Conservation (phyloP, 805 yeast species). For the Candida tammaniensis region DNA sequence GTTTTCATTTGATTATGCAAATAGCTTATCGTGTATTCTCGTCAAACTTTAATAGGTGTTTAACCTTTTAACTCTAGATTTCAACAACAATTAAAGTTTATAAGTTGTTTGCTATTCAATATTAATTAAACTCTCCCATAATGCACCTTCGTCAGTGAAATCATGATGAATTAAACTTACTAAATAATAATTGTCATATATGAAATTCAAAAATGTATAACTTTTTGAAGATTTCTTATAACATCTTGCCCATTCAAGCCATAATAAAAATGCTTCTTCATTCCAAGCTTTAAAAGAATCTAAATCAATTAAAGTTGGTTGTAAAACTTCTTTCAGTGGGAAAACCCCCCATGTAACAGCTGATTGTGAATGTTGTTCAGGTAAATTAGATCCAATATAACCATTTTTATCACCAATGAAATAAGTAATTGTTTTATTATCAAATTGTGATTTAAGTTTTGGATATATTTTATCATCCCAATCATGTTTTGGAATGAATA, state of each 20-base stretch:
- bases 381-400: constrained; percentile 58
- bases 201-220: constrained; percentile 56
- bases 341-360: constrained; percentile 99
- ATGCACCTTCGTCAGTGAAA: constrained; percentile 63
- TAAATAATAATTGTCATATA: constrained; percentile 64
- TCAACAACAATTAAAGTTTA: constrained; percentile 12
- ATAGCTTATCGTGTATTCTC: background rate
- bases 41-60: background rate
- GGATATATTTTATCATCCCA: constrained; percentile 63
- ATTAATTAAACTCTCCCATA: constrained; percentile 65
- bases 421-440: constrained; percentile 58
- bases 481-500: constrained; percentile 68
- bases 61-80: constrained; percentile 1
- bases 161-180: constrained; percentile 90
- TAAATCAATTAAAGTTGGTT: constrained; percentile 87
- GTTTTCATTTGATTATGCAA: too few species aligned
- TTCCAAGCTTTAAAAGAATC: constrained; percentile 95
- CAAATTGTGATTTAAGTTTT: constrained; percentile 37
- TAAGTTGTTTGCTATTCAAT: constrained; percentile 14
- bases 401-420: constrained; percentile 68
- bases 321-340: constrained; percentile 84
- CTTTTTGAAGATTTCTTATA: constrained; percentile 59
- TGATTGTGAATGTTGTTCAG: constrained; percentile 46
- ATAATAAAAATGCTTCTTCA: constrained; percentile 89
- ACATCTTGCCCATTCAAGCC: constrained; percentile 89